Percentiles rank a stretch among this genome's conserved stretches.
Conservation (phyloP, 2,329 filamentous ascomycete species). For the Colletotrichum sp. region DNA sequence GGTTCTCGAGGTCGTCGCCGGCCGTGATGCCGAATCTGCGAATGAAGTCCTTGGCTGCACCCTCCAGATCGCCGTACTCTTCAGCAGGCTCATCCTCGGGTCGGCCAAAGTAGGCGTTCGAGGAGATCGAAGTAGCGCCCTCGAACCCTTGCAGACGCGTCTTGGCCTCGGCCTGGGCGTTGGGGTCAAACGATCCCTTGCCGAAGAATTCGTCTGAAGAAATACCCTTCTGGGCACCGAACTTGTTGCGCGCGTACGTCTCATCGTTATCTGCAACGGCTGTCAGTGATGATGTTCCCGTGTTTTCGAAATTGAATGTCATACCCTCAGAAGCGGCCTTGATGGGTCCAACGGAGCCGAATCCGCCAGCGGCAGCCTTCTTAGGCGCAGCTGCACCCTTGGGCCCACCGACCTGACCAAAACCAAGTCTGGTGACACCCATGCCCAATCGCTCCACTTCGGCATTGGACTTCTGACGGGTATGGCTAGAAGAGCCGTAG, state of each 20-base stretch:
- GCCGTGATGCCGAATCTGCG: constrained; percentile 95
- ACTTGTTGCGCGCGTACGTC: constrained; percentile 84
- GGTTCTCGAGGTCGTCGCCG: constrained; percentile 92
- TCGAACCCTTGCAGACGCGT: constrained; percentile 89
- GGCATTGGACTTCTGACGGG: constrained; percentile 68
- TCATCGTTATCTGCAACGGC: constrained; percentile 70
- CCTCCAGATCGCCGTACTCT: constrained; percentile 90
- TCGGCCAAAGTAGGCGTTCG: constrained; percentile 96
- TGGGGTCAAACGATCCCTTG: constrained; percentile 83
- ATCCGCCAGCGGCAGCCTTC: constrained; percentile 74
- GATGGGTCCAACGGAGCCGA: constrained; percentile 82
- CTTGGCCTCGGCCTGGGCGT: constrained; percentile 84
- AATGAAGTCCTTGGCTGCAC: constrained; percentile 94
- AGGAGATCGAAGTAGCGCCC: constrained; percentile 89
- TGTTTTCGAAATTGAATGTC: constrained; percentile 21
- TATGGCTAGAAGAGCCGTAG: constrained; percentile 66
- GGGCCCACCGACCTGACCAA: constrained; percentile 78
- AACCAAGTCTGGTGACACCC: constrained; percentile 84
- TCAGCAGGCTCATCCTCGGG: constrained; percentile 81
- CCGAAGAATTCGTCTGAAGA: constrained; percentile 99
- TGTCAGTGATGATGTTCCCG: not conserved
- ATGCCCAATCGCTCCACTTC: constrained; percentile 91
- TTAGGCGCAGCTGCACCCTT: constrained; percentile 68
- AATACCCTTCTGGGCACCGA: constrained; percentile 92
- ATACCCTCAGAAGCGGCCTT: constrained; percentile 74